Evolutionary conservation across 1,284 basidiomycete species (phyloP).

Genomic region (Rhodotorula sp.): DNA sequence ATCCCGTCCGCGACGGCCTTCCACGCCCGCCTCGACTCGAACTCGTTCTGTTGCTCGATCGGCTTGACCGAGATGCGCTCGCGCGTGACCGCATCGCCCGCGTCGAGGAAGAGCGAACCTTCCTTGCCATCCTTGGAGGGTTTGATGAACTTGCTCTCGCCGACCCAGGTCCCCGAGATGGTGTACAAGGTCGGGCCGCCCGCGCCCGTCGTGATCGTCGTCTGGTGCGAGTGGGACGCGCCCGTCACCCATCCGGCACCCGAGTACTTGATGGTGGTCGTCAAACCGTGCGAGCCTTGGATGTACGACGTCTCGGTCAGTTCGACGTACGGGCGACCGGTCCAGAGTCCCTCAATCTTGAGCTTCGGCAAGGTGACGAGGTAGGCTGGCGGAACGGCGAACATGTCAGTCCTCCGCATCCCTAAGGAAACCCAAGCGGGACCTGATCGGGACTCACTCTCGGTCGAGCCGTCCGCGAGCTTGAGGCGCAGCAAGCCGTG

Average conservation of each 20-base stretch:
- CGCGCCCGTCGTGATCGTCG: constrained; percentile 58
- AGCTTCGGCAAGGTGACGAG: constrained; percentile 76
- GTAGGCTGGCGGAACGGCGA: constrained; percentile 55
- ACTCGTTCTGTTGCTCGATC: constrained; percentile 68
- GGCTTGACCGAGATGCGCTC: constrained; percentile 65
- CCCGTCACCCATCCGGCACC: constrained; percentile 64
- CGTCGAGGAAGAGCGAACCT: constrained; percentile 50
- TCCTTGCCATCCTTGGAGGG: constrained; percentile 40
- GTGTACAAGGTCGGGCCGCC: constrained; percentile 55
- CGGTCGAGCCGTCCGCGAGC: constrained; percentile 60
- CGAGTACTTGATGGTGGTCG: constrained; percentile 71
- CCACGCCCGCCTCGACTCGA: constrained; percentile 88
- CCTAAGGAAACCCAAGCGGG: no score
- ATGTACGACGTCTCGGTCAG: constrained; percentile 82
- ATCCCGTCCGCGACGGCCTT: constrained; percentile 85
- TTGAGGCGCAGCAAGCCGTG: constrained; percentile 80
- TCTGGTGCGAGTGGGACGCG: constrained; percentile 79
- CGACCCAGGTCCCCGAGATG: constrained; percentile 88
- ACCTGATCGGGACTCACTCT: constrained; percentile 49
- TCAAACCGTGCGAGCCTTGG: constrained; percentile 71
- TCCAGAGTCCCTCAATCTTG: constrained; percentile 50
- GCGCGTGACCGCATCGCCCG: constrained; percentile 46
- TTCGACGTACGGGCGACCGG: constrained; percentile 72
- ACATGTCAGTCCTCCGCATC: neutral
- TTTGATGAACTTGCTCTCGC: constrained; percentile 57